Percentiles rank a stretch among this genome's conserved stretches.
These are phyloP conservation scores for Candida ficus DNA, from an alignment of 805 yeast genomes.

Conservation along the genomic window DNA sequence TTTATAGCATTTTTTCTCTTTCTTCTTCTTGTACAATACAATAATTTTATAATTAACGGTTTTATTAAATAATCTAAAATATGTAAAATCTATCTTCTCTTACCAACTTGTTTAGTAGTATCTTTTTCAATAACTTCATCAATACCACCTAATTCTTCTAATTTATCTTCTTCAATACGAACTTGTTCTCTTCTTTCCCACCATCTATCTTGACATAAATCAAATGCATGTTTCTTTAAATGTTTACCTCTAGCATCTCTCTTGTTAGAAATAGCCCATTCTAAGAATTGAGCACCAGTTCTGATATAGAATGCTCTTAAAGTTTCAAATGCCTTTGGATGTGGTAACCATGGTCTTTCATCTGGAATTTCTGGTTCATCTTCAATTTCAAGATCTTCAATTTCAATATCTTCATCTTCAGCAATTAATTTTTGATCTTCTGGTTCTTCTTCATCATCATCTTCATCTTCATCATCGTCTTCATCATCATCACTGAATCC, in stretches of 20 bases:
- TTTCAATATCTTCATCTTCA: constrained; percentile 45
- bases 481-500: constrained; percentile 63
- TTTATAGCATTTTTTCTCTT: constrained; percentile 1
- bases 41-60: not conserved
- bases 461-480: constrained; percentile 68
- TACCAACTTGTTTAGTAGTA: constrained; percentile 39
- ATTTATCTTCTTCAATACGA: constrained; percentile 78
- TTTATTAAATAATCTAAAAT: not conserved
- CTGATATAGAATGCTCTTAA: constrained; percentile 81
- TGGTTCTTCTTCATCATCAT: constrained; percentile 46
- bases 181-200: constrained; percentile 98
- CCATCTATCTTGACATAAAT: constrained; percentile 90
- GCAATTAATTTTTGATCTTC: constrained; percentile 35
- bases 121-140: constrained; percentile 83
- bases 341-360: constrained; percentile 94
- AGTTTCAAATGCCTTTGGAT: constrained; percentile 89
- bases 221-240: constrained; percentile 84
- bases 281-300: constrained; percentile 80
- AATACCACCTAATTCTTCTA: constrained; percentile 89
- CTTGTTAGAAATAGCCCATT: constrained; percentile 89
- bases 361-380: constrained; percentile 77
- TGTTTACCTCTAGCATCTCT: constrained; percentile 85
- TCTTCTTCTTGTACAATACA: not conserved
- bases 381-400: constrained; percentile 59
- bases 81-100: constrained; percentile 43